Conservation (phyloP, 495 filamentous ascomycete genomes). For the Penicillium flavigenum region DNA sequence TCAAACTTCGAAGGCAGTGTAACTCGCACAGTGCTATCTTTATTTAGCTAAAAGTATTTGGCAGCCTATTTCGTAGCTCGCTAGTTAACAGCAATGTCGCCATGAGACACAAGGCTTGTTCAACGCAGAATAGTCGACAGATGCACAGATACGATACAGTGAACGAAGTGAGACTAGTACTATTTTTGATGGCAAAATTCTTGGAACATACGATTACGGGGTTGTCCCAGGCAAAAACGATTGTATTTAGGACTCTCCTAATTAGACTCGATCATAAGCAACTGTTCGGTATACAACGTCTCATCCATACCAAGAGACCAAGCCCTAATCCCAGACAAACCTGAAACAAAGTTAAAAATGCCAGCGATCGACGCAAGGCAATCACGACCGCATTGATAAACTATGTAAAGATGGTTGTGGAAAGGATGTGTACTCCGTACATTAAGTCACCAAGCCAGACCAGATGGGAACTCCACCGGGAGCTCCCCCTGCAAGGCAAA, state of each 20-base stretch:
- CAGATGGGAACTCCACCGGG: conserved; percentile 22
- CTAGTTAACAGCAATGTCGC: not conserved
- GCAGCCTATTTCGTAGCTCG: not conserved
- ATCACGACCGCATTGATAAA: conserved; percentile 4
- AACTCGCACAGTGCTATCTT: not conserved
- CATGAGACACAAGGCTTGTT: not conserved
- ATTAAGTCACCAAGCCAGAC: not conserved
- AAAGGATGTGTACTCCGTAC: not conserved
- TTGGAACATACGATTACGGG: not conserved
- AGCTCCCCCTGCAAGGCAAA: conserved; percentile 29
- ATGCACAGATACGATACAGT: not conserved
- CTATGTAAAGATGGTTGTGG: conserved; percentile 3
- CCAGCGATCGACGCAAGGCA: conserved; percentile 8
- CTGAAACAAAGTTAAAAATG: conserved; percentile 11
- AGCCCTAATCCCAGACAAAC: conserved; percentile 10
- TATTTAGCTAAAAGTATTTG: not conserved
- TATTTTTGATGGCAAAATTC: not conserved
- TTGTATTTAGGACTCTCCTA: not conserved
- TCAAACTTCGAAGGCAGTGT: not conserved
- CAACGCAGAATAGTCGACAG: not conserved
- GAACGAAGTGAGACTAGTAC: not conserved
- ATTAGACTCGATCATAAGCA: not conserved
- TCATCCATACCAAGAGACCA: not conserved
- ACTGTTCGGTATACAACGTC: not conserved
- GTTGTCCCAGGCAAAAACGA: not conserved